Percentiles rank a stretch among this genome's conserved stretches.
Evolutionary conservation across 2,329 filamentous ascomycete species (phyloP).

Genomic region (Colletotrichum nymphaeae): DNA sequence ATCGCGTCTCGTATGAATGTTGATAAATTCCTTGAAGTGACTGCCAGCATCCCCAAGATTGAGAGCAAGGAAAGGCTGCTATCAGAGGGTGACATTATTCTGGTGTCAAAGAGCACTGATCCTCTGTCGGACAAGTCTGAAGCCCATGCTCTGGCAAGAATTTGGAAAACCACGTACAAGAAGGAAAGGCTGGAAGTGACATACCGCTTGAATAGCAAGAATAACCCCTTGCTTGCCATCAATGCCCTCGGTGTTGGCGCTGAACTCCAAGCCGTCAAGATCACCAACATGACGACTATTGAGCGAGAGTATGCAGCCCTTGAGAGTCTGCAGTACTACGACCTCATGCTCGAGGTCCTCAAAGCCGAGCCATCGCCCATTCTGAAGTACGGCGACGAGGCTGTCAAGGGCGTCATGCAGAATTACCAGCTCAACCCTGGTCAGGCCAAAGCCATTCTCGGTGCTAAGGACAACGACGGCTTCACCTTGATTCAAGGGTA

Average conservation of each 20-base stretch:
- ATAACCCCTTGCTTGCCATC: conserved; percentile 69
- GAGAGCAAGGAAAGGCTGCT: conserved; percentile 79
- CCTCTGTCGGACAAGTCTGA: conserved; percentile 75
- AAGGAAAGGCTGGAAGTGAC: conserved; percentile 85
- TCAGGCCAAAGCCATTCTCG: conserved; percentile 91
- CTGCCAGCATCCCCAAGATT: conserved; percentile 79
- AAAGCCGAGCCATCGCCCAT: conserved; percentile 91
- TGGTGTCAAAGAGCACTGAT: conserved; percentile 80
- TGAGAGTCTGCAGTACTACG: conserved; percentile 92
- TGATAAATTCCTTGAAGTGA: conserved; percentile 92
- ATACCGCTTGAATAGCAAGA: conserved; percentile 80
- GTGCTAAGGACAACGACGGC: conserved; percentile 93
- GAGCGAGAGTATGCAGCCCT: conserved; percentile 96
- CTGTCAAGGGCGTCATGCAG: conserved; percentile 74
- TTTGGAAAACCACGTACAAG: conserved; percentile 84
- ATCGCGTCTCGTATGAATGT: conserved; percentile 89
- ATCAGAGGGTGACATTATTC: conserved; percentile 87
- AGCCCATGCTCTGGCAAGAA: conserved; percentile 86
- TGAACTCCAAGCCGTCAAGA: conserved; percentile 80
- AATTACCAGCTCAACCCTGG: conserved; percentile 89
- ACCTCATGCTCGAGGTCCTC: conserved; percentile 92
- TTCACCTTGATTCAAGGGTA: conserved; percentile 96
- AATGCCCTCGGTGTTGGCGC: conserved; percentile 71
- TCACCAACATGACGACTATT: conserved; percentile 93
- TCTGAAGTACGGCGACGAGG: conserved; percentile 81